Evolutionary conservation across 1,139 yeast genomes (phyloP).

Genomic region (Magnusiomyces suaveolens): DNA sequence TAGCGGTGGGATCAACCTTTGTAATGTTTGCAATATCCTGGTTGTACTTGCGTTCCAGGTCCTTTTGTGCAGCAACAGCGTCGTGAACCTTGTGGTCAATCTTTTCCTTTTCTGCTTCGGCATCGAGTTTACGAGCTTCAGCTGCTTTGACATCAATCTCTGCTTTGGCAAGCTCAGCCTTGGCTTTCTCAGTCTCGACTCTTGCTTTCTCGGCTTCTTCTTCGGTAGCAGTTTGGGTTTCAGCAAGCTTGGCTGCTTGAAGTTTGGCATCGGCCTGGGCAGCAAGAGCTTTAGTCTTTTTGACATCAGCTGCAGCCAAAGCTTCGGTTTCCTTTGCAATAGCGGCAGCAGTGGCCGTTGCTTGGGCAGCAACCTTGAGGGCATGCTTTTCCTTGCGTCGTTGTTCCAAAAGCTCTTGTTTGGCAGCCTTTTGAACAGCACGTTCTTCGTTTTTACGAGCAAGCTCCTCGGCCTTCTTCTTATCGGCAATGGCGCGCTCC

Average conservation of each 20-base stretch:
- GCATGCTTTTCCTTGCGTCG: conserved; percentile 13
- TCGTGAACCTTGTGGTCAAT: conserved; percentile 12
- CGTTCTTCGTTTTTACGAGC: conserved; percentile 17
- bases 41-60: conserved; percentile 2
- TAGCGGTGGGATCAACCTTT: background rate
- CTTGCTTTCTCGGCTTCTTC: conserved; percentile 16
- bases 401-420: conserved; percentile 8
- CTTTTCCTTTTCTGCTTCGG: conserved; percentile 15
- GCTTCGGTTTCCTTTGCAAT: conserved; percentile 21
- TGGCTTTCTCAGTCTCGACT: conserved; percentile 17
- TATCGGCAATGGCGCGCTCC: conserved; percentile 8
- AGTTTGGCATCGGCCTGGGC: conserved; percentile 21
- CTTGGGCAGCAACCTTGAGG: conserved; percentile 14
- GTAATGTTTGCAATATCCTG: background rate
- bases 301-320: conserved; percentile 24
- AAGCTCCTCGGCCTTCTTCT: conserved; percentile 11
- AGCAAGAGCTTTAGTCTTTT: conserved; percentile 21
- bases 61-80: conserved; percentile 6
- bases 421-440: conserved; percentile 16
- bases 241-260: conserved; percentile 26
- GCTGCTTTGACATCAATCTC: conserved; percentile 16
- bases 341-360: conserved; percentile 23
- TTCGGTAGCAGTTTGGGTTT: conserved; percentile 21
- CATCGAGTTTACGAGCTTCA: conserved; percentile 14
- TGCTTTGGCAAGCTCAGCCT: conserved; percentile 20